Percentiles rank a stretch among this genome's conserved stretches.
These are phyloP conservation scores for Lecanicillium sp. DNA, from an alignment of 2,329 filamentous ascomycete genomes.

Conservation along the genomic window DNA sequence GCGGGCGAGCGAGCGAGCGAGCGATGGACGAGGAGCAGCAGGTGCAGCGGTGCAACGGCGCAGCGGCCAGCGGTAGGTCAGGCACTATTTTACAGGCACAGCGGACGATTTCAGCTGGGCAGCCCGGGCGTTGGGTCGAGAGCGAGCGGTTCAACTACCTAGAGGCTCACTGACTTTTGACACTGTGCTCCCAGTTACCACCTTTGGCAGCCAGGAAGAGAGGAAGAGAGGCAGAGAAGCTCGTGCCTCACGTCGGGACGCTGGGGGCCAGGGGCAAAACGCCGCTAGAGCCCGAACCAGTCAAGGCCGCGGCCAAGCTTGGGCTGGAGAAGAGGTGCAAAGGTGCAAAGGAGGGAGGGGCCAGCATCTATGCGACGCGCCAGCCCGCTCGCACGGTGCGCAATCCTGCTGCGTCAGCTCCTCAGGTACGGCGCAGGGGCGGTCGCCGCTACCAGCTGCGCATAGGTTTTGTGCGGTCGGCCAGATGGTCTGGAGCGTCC, in stretches of 20 bases:
- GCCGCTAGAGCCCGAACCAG: not conserved
- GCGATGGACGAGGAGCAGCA: not conserved
- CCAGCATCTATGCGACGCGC: not conserved
- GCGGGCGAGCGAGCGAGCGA: not conserved
- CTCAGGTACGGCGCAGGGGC: not conserved
- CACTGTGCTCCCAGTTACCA: too few relatives aligned
- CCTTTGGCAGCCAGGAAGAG: too few relatives aligned
- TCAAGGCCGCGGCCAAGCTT: not conserved
- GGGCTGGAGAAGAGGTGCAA: not conserved
- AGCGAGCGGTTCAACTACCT: too few relatives aligned
- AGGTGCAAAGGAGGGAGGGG: not conserved
- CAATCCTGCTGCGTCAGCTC: not conserved
- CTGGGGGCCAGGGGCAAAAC: conserved; percentile 1
- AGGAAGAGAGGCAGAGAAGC: too few relatives aligned
- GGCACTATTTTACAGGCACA: too few relatives aligned
- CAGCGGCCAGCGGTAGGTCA: not conserved
- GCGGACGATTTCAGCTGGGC: too few relatives aligned
- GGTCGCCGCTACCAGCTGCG: not conserved
- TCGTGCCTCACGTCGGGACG: too few relatives aligned
- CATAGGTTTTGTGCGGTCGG: not conserved
- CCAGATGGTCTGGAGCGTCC: not conserved
- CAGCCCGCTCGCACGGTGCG: not conserved
- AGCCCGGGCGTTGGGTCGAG: too few relatives aligned
- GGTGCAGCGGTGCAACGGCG: conserved; percentile 3
- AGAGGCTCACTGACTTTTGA: too few relatives aligned